Conservation (phyloP, 116 monocot species). For the Papilionanthe hybrid region DNA sequence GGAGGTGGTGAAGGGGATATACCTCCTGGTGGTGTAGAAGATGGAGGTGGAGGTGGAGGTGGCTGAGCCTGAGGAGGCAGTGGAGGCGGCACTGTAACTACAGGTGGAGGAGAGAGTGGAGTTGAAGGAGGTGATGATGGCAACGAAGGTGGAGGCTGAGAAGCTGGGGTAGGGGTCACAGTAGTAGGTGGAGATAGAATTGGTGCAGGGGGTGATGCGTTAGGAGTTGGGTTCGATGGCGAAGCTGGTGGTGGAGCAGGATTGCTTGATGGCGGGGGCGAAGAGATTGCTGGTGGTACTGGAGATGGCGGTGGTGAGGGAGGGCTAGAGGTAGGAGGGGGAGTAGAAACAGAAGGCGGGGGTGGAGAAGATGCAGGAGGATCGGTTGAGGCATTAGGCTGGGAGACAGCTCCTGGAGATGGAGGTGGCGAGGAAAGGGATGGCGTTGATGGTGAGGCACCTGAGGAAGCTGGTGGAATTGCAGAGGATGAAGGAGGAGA, state of each 20-base stretch:
- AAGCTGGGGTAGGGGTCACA: not conserved
- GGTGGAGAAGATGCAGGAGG: slow-evolving; percentile 14
- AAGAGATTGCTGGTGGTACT: not conserved
- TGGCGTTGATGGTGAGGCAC: not conserved
- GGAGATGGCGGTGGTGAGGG: slow-evolving; percentile 15
- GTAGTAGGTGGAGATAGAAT: not conserved
- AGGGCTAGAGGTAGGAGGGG: slow-evolving; percentile 15
- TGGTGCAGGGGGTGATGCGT: slow-evolving; percentile 1
- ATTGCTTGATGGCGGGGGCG: slow-evolving; percentile 10
- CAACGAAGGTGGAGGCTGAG: slow-evolving; percentile 8
- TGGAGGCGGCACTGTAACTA: slow-evolving; percentile 7
- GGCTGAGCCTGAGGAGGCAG: slow-evolving; percentile 4
- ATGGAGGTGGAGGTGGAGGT: slow-evolving; percentile 12
- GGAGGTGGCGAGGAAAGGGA: slow-evolving; percentile 4
- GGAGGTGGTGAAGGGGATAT: slow-evolving; percentile 9
- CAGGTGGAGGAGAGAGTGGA: not conserved
- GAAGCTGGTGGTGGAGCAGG: slow-evolving; percentile 11
- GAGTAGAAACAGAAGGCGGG: slow-evolving; percentile 1
- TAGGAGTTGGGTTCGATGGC: not conserved
- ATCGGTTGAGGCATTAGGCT: slow-evolving; percentile 15
- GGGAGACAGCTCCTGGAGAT: not conserved
- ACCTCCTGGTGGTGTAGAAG: not conserved
- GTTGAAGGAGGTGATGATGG: slow-evolving; percentile 7
- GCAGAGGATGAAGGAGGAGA: slow-evolving; percentile 17
- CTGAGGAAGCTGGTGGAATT: slow-evolving; percentile 9